These are phyloP conservation scores for Herpetospermum pedunculosum DNA, from an alignment of 306 rosid genomes.

Conservation along the genomic window DNA sequence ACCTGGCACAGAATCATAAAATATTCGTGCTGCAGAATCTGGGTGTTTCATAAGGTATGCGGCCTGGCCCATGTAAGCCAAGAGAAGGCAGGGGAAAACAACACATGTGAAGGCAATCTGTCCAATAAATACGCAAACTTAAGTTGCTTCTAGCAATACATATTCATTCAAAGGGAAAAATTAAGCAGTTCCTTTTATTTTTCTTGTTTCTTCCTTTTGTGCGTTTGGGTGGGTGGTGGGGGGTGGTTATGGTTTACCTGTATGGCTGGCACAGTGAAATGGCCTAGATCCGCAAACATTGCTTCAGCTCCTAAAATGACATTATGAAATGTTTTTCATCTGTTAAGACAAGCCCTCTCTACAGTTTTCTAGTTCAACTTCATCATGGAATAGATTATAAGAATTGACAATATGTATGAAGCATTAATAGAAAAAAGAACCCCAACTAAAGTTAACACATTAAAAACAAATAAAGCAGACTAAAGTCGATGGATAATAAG, in stretches of 20 bases:
- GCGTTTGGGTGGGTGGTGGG: neutral
- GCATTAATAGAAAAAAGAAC: neutral
- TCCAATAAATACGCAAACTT: slow-evolving; percentile 2
- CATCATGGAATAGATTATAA: neutral
- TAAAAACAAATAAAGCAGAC: neutral
- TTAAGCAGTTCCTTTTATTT: neutral
- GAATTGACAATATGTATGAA: neutral
- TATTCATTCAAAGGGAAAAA: slow-evolving; percentile 6
- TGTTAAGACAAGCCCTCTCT: neutral
- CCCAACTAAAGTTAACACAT: neutral
- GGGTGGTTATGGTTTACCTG: slow-evolving; percentile 36
- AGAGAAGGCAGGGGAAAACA: slow-evolving; percentile 91
- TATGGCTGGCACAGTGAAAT: slow-evolving; percentile 73
- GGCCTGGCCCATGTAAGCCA: slow-evolving; percentile 97
- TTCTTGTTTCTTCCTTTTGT: neutral
- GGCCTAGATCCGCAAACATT: slow-evolving; percentile 98
- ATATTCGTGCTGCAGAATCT: slow-evolving; percentile 31
- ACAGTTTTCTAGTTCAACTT: neutral
- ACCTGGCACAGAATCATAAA: slow-evolving; percentile 94
- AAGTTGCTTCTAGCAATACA: neutral
- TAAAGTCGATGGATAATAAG: neutral
- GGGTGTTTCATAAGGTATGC: slow-evolving; percentile 64
- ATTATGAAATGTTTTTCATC: neutral
- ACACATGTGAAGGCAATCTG: slow-evolving; percentile 85
- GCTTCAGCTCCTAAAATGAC: slow-evolving; percentile 82